Evolutionary conservation across 768 basidiomycete species (phyloP).

Genomic region (Leccinum disarticulatum): DNA sequence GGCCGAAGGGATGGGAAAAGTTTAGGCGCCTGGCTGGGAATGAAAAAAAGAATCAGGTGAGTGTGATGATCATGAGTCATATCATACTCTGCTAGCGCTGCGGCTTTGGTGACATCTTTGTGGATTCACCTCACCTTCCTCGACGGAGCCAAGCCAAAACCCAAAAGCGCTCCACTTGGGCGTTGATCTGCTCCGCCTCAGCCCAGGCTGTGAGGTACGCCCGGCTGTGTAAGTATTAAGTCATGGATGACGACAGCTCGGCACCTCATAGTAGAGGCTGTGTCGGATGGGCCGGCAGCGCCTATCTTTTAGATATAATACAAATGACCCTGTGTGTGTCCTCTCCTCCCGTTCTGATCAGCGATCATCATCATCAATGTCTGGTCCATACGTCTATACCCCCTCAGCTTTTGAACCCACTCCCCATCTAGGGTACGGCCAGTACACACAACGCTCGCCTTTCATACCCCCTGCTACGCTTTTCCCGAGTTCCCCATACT

Average conservation of each 20-base stretch:
- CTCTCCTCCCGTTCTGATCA: background rate
- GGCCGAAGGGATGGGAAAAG: too few relatives aligned
- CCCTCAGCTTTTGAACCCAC: constrained; percentile 38
- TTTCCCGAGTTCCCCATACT: constrained; percentile 38
- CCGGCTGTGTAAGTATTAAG: background rate
- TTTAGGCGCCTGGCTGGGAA: too few relatives aligned
- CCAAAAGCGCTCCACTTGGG: constrained; percentile 2
- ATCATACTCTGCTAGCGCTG: too few relatives aligned
- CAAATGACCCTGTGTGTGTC: background rate
- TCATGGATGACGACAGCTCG: constrained; percentile 4
- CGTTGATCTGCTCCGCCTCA: background rate
- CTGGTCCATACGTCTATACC: constrained; percentile 44
- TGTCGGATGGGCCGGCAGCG: constrained; percentile 2
- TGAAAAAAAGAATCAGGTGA: too few relatives aligned
- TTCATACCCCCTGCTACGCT: constrained; percentile 43
- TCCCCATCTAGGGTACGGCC: constrained; percentile 34
- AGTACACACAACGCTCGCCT: constrained; percentile 39
- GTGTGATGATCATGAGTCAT: too few relatives aligned
- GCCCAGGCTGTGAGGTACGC: constrained; percentile 13
- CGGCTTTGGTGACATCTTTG: background rate
- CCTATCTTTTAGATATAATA: constrained; percentile 22
- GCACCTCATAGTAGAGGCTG: constrained; percentile 8
- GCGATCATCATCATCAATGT: constrained; percentile 30
- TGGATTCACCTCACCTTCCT: background rate
- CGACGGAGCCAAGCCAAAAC: background rate